Evolutionary conservation across 2,329 filamentous ascomycete genomes (phyloP).

Genomic region (Orbilia ellipsospora): DNA sequence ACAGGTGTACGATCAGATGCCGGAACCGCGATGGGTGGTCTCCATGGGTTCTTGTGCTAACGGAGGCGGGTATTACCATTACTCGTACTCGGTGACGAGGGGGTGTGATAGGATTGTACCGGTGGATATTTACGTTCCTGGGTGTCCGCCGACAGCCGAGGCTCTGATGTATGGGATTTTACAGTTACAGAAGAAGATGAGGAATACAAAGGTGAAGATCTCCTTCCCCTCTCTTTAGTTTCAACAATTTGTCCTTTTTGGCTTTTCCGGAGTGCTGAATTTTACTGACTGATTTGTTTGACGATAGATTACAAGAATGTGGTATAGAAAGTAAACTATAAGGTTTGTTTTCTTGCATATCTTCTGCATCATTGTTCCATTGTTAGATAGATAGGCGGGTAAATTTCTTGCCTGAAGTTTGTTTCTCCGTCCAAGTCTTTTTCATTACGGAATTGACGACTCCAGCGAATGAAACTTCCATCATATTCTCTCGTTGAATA

Average conservation of each 20-base stretch:
- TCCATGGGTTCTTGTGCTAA: conserved; percentile 88
- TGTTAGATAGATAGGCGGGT: not conserved
- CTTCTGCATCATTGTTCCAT: not conserved
- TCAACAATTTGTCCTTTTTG: not conserved
- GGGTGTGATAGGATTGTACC: conserved; percentile 81
- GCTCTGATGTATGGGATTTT: conserved; percentile 78
- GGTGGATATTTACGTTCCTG: conserved; percentile 82
- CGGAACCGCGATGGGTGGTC: conserved; percentile 82
- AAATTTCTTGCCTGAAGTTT: not conserved
- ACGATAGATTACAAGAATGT: conserved; percentile 64
- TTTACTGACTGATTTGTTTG: not conserved
- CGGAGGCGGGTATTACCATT: conserved; percentile 87
- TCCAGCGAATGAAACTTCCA: no score
- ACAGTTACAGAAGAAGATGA: conserved; percentile 80
- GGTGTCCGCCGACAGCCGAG: conserved; percentile 74
- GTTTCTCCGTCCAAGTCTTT: not conserved
- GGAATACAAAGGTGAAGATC: conserved; percentile 64
- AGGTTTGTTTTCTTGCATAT: conserved; percentile 5
- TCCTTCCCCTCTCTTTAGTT: not conserved
- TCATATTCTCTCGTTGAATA: not conserved
- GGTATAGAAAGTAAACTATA: conserved; percentile 66
- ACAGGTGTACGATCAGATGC: conserved; percentile 96
- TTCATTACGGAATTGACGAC: no score
- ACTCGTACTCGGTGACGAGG: conserved; percentile 80
- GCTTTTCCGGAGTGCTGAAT: conserved; percentile 7